Evolutionary conservation across 1,139 yeast species (phyloP), one percentile per base, ranked within the genome.

Genomic region (Hanseniaspora gamundiae): DNA sequence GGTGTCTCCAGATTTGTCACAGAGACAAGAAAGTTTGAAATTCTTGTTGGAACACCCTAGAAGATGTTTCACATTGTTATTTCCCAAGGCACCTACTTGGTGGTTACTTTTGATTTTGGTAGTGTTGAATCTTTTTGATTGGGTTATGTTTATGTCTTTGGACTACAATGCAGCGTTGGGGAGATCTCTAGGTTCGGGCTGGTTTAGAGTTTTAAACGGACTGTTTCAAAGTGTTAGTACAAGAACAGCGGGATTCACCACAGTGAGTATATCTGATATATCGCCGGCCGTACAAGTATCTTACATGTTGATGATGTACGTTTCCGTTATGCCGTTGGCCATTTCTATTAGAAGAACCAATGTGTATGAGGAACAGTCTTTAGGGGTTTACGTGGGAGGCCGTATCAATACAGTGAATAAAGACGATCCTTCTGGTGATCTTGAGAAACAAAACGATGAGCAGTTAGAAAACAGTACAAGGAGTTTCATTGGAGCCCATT

Each of bases 291-390:
- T 91, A 40, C 95, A 86, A 60, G 94, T 91, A 36, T 80, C 94
- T 55, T 93, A 93, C 60, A 73, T 87, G 79, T 72, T 91, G 50
- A 88, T 91, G 97, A 91, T 91, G 98, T 91, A 93, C 66, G 86
- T 93, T 27, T 88, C 97, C 5, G 96, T 91, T 42, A 69, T 88
- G 57, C 99, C 99, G 0, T 68, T 91, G 56, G 98, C 98, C 35
- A 91, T 91, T 54, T 85, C 96, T 39, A 87, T 91, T 52, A 79
- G 99, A 65, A 75, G 96, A 59, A 91, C 98, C 20, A 91, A 91
- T 60, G 99, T 91, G 41, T 91, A 91, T 63, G 99, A 91, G 59
- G 98, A 91, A 58, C 97, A 87, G 59, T 83, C 95, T 0, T 67
- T 91, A 48, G 98, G 98, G 13, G 75, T 88, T 13, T 88, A 86